Conservation (phyloP, 768 basidiomycete species). For the Cubamyces sp. region DNA sequence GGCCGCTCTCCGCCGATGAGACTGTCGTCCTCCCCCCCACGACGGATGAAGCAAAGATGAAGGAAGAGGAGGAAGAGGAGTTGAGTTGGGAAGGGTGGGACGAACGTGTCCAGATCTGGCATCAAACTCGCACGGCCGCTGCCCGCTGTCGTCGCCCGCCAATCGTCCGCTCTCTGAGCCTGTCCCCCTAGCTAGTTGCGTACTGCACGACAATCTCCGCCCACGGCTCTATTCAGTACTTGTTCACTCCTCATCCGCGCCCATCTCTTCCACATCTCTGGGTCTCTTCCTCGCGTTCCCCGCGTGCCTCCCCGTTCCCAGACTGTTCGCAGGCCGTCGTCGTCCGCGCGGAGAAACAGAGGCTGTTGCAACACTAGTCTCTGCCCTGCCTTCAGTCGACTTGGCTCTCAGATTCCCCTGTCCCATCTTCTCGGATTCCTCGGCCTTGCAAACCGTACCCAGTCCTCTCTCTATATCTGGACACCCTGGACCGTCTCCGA, state of each 20-base stretch:
- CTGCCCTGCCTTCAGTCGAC: neutral
- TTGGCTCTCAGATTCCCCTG: neutral
- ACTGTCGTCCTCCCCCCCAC: neutral
- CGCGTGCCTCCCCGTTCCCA: conserved; percentile 1
- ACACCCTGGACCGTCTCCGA: conserved; percentile 1
- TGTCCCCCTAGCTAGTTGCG: neutral
- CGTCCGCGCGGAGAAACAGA: conserved; percentile 2
- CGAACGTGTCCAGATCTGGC: conserved; percentile 15
- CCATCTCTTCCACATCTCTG: neutral
- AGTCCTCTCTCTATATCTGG: conserved; percentile 21
- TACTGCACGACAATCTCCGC: neutral
- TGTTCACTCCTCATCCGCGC: no score
- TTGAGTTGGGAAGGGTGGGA: conserved; percentile 6
- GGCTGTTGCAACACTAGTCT: neutral
- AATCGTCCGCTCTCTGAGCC: neutral
- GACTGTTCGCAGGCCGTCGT: no score
- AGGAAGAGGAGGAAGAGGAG: neutral
- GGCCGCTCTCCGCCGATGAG: neutral
- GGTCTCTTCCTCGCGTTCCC: conserved; percentile 6
- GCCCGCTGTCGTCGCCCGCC: conserved; percentile 17
- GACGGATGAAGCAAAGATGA: neutral
- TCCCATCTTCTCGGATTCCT: conserved; percentile 3
- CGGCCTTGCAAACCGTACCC: conserved; percentile 21
- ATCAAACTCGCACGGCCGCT: conserved; percentile 20
- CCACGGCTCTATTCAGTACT: neutral